Percentiles rank a stretch among this genome's conserved stretches.
Conservation (phyloP, 2,329 filamentous ascomycete species). For the Zarea fungicola region DNA sequence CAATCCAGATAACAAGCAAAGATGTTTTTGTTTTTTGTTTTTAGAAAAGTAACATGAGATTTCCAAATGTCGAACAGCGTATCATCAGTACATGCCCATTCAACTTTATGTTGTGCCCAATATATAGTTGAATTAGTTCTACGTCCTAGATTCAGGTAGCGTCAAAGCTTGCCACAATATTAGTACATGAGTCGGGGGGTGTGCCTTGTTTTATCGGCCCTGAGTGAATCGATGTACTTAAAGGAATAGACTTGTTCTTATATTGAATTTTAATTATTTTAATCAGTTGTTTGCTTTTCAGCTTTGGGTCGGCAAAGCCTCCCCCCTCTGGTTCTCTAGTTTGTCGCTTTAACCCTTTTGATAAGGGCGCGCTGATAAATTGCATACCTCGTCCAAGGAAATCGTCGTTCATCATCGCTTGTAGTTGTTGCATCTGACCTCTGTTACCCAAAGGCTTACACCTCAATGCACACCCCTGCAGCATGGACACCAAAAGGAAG, state of each 20-base stretch:
- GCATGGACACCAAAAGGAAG: not conserved
- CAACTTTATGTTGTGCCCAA: too few species aligned
- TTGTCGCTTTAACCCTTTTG: too few species aligned
- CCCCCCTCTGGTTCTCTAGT: too few species aligned
- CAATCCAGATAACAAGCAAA: too few species aligned
- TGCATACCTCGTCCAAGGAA: too few species aligned
- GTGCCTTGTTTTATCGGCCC: not conserved
- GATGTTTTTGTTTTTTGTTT: too few species aligned
- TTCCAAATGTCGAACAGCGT: not conserved
- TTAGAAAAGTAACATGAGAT: too few species aligned
- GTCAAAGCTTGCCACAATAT: slow-evolving; percentile 7
- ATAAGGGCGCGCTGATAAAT: too few species aligned
- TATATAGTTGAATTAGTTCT: not conserved
- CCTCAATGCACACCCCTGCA: not conserved
- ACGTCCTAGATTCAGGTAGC: not conserved
- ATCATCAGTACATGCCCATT: not conserved
- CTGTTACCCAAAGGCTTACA: not conserved
- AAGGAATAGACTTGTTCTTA: not conserved
- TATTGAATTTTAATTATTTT: too few species aligned
- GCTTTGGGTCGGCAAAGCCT: too few species aligned
- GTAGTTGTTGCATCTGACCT: not conserved
- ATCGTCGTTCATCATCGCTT: not conserved
- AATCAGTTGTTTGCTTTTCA: too few species aligned
- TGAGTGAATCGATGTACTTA: not conserved
- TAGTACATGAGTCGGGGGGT: too few species aligned